A percentile compares a stretch with the other conserved stretches of the same genome.
Conservation (phyloP, 2,329 filamentous ascomycete genomes). For the Cladosporium sp. region DNA sequence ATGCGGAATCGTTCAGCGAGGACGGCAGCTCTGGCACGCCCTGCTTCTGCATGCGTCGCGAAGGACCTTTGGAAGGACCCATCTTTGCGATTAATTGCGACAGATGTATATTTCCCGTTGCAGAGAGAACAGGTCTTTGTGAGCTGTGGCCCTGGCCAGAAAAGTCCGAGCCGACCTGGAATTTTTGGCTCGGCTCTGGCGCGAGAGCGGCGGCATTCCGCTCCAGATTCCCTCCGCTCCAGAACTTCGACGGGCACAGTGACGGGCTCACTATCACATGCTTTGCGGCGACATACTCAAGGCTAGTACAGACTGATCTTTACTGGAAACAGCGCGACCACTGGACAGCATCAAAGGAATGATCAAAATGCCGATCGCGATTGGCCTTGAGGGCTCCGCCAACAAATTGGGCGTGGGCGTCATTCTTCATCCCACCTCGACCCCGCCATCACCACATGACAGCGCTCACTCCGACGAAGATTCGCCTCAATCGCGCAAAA, state of each 20-base stretch:
- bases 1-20: slow-evolving; percentile 67
- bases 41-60: slow-evolving; percentile 90
- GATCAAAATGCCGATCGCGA: slow-evolving; percentile 48
- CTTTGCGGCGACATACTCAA: neutral
- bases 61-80: slow-evolving; percentile 4
- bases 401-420: slow-evolving; percentile 96
- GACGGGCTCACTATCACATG: neutral
- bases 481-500: slow-evolving; percentile 11
- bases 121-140: neutral
- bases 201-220: neutral
- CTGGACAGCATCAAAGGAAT: neutral
- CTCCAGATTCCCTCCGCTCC: neutral
- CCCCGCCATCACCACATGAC: slow-evolving; percentile 29
- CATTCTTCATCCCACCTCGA: slow-evolving; percentile 63
- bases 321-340: neutral
- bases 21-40: slow-evolving; percentile 58
- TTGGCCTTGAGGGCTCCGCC: slow-evolving; percentile 84
- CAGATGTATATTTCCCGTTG: neutral
- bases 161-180: neutral
- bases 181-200: slow-evolving; percentile 1
- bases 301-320: neutral
- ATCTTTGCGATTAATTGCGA: slow-evolving; percentile 7
- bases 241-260: neutral
- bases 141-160: neutral
- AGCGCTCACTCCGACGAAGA: slow-evolving; percentile 30